Conservation (phyloP, 164 flowering plant genomes). For the Akebia trifoliata region DNA sequence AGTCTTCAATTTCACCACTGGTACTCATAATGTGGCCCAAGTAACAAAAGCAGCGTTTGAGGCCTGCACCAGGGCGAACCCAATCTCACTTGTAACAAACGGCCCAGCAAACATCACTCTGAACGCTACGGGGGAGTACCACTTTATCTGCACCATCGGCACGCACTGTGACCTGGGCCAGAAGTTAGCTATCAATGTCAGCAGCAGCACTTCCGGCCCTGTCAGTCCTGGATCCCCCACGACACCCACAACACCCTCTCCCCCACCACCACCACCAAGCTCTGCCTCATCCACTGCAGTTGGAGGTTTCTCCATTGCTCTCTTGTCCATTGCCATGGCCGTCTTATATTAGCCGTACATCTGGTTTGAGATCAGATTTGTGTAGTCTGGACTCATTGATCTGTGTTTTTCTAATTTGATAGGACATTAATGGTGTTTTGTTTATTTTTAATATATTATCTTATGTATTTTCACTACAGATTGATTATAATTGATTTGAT, state of each 20-base stretch:
- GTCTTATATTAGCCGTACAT: conserved; percentile 19
- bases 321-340: conserved; percentile 22
- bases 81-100: conserved; percentile 10
- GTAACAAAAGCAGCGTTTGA: conserved; percentile 38
- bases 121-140: conserved; percentile 16
- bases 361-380: too few species aligned
- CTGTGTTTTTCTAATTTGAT: too few species aligned
- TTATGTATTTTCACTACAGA: too few species aligned
- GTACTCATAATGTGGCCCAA: conserved; percentile 26
- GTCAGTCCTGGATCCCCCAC: not conserved
- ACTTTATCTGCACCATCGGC: conserved; percentile 25
- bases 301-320: conserved; percentile 12
- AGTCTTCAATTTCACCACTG: conserved; percentile 42
- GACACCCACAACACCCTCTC: not conserved
- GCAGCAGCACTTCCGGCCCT: not conserved
- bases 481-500: too few species aligned
- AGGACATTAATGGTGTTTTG: too few species aligned
- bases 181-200: conserved; percentile 13
- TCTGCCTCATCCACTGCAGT: conserved; percentile 24
- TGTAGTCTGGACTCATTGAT: too few species aligned
- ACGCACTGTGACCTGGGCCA: conserved; percentile 18
- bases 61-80: conserved; percentile 24
- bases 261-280: not conserved
- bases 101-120: conserved; percentile 23
- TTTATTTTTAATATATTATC: too few species aligned